Evolutionary conservation across 257 asterid genomes (phyloP).

Genomic region (Marsdenia floribunda): DNA sequence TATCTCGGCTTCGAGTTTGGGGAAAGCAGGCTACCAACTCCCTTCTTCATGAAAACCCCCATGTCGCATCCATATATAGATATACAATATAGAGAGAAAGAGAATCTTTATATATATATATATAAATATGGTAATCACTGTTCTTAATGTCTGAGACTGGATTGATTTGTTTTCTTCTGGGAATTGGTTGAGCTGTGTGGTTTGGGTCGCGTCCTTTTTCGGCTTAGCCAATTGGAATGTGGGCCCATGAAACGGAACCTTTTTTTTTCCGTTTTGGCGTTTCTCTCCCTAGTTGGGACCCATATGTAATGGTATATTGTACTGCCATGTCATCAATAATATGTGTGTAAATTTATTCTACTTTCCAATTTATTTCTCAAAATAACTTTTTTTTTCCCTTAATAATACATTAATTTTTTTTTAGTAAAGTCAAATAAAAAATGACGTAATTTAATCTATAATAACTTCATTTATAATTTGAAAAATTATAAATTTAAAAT

Average conservation of each 20-base stretch:
- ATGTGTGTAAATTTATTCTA: too few species aligned
- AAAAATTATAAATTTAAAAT: too few species aligned
- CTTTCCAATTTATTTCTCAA: too few species aligned
- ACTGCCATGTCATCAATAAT: neutral
- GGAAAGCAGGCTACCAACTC: constrained; percentile 8
- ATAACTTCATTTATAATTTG: too few species aligned
- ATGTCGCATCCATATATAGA: neutral
- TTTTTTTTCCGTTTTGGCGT: neutral
- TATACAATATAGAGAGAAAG: neutral
- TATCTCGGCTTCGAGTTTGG: constrained; percentile 8
- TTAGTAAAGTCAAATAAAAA: too few species aligned
- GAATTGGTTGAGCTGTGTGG: constrained; percentile 2
- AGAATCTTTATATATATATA: neutral
- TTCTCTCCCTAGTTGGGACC: neutral
- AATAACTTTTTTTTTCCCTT: too few species aligned
- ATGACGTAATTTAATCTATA: too few species aligned
- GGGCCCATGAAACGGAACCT: neutral
- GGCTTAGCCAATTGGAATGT: neutral
- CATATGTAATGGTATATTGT: neutral
- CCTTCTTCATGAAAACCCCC: neutral
- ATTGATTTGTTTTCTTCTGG: constrained; percentile 11
- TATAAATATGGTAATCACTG: neutral
- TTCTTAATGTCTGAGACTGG: neutral
- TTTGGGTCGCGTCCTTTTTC: neutral
- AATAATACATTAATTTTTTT: too few species aligned